Evolutionary conservation across 2,329 filamentous ascomycete genomes (phyloP), one percentile per base, ranked within the genome.

Genomic region (Neocatenulostroma microsporum): DNA sequence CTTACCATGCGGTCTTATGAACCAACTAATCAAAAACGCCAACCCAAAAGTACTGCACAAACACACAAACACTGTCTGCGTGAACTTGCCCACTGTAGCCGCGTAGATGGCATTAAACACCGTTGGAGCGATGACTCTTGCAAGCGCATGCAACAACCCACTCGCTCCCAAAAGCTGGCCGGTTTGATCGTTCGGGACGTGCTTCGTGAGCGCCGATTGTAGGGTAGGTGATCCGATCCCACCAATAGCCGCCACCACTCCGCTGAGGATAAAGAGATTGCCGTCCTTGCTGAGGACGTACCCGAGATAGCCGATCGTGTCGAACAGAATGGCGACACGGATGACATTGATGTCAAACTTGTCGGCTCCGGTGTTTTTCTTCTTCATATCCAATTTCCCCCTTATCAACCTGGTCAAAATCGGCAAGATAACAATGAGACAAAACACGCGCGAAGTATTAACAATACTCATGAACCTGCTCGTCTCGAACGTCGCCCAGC

Each of bases 91-190:
- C 1, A 95, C 84, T 0, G 91, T 96, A 2, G 73, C 67, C 11
- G 82, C 82, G 57, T 94, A 98, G 8, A 96, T 76, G 4, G 84
- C 74, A 53, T 91, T 94, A 62, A 95, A 94, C 1, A 89, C 55
- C 0, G 85, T 73, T 0, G 91, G 91, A 1, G 82, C 80, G 10
- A 94, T 58, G 2, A 96, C 78, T 43, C 87, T 72, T 3, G 84
- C 76, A 23, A 94, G 63, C 1, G 86, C 83, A 61, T 96, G 89
- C 40, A 96, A 63, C 43, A 96, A 68, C 0, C 89, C 91, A 12
- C 81, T 82, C 2, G 87, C 88, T 15, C 91, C 91, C 0, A 98
- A 72, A n/a, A 96, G 67, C 57, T 91, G 80, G 0, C 91, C 91
- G 0, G 91, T 81, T 30, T 76, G 75, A 45, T 91, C 83, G 1